phyloP scores from a whole-genome alignment of 352 stramenopile genomes.

The Lagenidium sp. region DNA sequence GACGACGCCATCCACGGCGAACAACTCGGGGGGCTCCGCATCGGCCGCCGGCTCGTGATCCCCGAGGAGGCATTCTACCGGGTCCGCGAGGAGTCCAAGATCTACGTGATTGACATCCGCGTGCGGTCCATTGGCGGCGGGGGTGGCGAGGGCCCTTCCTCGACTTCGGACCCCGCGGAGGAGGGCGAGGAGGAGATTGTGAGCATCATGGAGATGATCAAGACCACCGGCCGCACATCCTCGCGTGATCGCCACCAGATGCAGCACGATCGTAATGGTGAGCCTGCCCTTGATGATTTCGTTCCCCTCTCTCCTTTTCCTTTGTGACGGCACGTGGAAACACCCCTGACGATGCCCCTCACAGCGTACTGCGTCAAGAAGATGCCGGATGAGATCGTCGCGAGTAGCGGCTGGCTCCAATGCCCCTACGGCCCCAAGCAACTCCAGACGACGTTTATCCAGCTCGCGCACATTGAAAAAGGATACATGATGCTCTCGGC shows the following conservation, averaged over 20 bases:
- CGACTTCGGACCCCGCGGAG: background rate
- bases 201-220: constrained; percentile 54
- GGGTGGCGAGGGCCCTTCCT: too few species aligned
- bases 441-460: constrained; percentile 61
- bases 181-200: constrained; percentile 18
- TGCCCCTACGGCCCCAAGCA: constrained; percentile 45
- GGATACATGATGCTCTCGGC: constrained; percentile 58
- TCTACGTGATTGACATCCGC: constrained; percentile 43
- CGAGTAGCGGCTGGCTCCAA: constrained; percentile 39
- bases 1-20: constrained; percentile 6
- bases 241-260: constrained; percentile 17
- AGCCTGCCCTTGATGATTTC: background rate
- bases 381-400: constrained; percentile 70
- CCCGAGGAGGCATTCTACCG: constrained; percentile 55
- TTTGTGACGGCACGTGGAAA: too few species aligned
- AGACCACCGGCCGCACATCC: constrained; percentile 15
- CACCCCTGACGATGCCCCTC: too few species aligned
- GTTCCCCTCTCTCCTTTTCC: background rate
- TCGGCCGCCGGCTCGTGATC: constrained; percentile 13
- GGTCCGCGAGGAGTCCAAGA: constrained; percentile 50
- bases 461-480: constrained; percentile 58
- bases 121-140: background rate
- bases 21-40: constrained; percentile 3
- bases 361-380: constrained; percentile 67
- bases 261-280: constrained; percentile 36